A percentile compares a stretch with the other conserved stretches of the same genome.
Evolutionary conservation across 352 stramenopile species (phyloP).

Genomic region (Globisporangium paroecandrum): DNA sequence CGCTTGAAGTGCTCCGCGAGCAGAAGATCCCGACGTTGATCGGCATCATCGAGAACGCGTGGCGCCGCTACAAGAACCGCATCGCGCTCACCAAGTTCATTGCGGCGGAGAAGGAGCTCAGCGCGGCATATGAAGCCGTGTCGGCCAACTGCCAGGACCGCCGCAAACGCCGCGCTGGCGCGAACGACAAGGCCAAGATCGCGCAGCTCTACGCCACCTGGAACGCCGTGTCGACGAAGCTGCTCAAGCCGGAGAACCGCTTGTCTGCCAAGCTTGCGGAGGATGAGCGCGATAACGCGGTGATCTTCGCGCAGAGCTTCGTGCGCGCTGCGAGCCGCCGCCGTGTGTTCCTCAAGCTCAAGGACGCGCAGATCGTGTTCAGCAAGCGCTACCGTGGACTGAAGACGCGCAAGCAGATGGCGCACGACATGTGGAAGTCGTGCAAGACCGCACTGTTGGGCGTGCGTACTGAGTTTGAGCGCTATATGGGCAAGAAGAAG

Average conservation of each 20-base stretch:
- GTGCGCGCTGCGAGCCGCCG: slow-evolving; percentile 50
- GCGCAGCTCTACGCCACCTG: slow-evolving; percentile 58
- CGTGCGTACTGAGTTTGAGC: slow-evolving; percentile 82
- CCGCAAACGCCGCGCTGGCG: slow-evolving; percentile 50
- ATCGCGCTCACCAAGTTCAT: slow-evolving; percentile 56
- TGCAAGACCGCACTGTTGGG: slow-evolving; percentile 74
- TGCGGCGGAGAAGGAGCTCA: slow-evolving; percentile 51
- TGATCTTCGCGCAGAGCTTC: slow-evolving; percentile 77
- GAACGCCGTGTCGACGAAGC: slow-evolving; percentile 46
- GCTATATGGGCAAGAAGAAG: slow-evolving; percentile 84
- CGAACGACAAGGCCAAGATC: slow-evolving; percentile 54
- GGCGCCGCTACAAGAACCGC: slow-evolving; percentile 81
- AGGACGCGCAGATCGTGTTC: slow-evolving; percentile 65
- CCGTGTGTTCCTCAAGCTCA: slow-evolving; percentile 52
- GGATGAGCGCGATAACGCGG: slow-evolving; percentile 60
- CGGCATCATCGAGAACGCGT: slow-evolving; percentile 83
- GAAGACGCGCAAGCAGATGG: slow-evolving; percentile 71
- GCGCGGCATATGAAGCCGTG: slow-evolving; percentile 44
- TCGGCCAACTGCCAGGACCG: slow-evolving; percentile 67
- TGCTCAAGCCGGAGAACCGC: slow-evolving; percentile 51
- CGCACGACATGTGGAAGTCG: slow-evolving; percentile 57
- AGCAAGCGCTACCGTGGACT: slow-evolving; percentile 74
- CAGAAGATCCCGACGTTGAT: slow-evolving; percentile 74
- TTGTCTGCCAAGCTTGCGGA: slow-evolving; percentile 40
- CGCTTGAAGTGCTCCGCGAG: slow-evolving; percentile 77